phyloP scores from a whole-genome alignment of 805 yeast species.

The Lachancea fermentati region DNA sequence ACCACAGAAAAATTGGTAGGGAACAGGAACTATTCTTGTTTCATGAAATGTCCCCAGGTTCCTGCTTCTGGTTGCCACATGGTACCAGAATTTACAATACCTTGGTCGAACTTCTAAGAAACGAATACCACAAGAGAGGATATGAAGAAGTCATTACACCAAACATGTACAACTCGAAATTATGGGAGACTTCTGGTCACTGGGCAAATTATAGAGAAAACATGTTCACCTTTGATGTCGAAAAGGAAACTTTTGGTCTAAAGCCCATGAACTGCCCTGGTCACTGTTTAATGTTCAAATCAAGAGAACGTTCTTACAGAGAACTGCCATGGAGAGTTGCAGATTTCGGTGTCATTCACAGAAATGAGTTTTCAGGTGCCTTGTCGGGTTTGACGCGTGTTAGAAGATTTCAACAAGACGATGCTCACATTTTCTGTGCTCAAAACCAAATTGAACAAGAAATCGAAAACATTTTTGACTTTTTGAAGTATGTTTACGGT shows the following conservation, averaged over 20 bases:
- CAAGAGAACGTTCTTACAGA: constrained; percentile 91
- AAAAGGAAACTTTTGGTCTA: constrained; percentile 89
- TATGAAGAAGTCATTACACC: constrained; percentile 99
- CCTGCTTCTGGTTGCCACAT: constrained; percentile 98
- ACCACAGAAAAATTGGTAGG: constrained; percentile 92
- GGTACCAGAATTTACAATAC: constrained; percentile 96
- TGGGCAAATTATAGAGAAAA: constrained; percentile 97
- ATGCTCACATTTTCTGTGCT: constrained; percentile 96
- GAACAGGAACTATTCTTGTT: constrained; percentile 95
- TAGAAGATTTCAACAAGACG: constrained; percentile 98
- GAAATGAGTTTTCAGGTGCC: constrained; percentile 96
- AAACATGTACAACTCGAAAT: constrained; percentile 93
- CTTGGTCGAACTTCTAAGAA: constrained; percentile 70
- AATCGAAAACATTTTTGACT: constrained; percentile 78
- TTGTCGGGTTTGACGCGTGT: constrained; percentile 93
- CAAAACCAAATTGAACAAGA: constrained; percentile 85
- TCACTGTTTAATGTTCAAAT: constrained; percentile 87
- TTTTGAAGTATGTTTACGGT: constrained; percentile 80
- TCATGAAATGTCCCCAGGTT: constrained; percentile 96
- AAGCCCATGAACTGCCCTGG: constrained; percentile 94
- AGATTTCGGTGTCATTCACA: constrained; percentile 94
- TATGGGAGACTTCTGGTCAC: constrained; percentile 99
- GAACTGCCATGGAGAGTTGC: constrained; percentile 99
- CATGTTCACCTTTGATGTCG: constrained; percentile 95
- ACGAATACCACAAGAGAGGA: constrained; percentile 87